Conservation (phyloP, 768 basidiomycete genomes). For the Podaxis sp. region DNA sequence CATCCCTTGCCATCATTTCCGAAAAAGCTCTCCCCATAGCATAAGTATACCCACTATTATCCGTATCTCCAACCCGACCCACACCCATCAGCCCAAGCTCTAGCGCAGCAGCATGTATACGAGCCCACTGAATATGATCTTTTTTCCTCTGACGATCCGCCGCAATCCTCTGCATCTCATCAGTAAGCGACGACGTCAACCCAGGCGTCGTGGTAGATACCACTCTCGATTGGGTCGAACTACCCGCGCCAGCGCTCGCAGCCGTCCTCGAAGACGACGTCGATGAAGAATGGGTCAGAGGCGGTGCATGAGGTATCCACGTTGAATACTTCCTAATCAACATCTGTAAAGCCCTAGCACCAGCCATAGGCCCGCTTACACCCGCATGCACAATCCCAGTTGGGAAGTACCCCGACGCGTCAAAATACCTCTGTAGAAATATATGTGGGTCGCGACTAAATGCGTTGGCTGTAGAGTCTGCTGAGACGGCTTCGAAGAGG, state of each 20-base stretch:
- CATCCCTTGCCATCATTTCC: slow-evolving; percentile 59
- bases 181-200: slow-evolving; percentile 36
- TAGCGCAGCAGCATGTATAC: slow-evolving; percentile 59
- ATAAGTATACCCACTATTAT: slow-evolving; percentile 39
- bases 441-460: slow-evolving; percentile 33
- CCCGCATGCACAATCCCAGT: slow-evolving; percentile 47
- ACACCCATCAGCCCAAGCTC: slow-evolving; percentile 50
- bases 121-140: slow-evolving; percentile 64
- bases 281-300: slow-evolving; percentile 9
- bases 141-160: slow-evolving; percentile 55
- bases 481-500: slow-evolving; percentile 49
- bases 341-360: slow-evolving; percentile 54
- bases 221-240: not conserved
- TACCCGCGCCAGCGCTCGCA: not conserved
- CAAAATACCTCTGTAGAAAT: slow-evolving; percentile 42
- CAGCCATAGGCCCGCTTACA: slow-evolving; percentile 49
- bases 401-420: slow-evolving; percentile 28
- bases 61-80: slow-evolving; percentile 34
- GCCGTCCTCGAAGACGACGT: slow-evolving; percentile 9
- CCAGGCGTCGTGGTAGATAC: slow-evolving; percentile 15
- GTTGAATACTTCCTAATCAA: slow-evolving; percentile 52
- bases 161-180: slow-evolving; percentile 63
- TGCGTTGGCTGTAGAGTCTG: slow-evolving; percentile 27
- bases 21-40: slow-evolving; percentile 45
- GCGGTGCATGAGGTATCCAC: slow-evolving; percentile 37